phyloP scores from a whole-genome alignment of 2,329 filamentous ascomycete species.

The Talaromyces atroroseus region DNA sequence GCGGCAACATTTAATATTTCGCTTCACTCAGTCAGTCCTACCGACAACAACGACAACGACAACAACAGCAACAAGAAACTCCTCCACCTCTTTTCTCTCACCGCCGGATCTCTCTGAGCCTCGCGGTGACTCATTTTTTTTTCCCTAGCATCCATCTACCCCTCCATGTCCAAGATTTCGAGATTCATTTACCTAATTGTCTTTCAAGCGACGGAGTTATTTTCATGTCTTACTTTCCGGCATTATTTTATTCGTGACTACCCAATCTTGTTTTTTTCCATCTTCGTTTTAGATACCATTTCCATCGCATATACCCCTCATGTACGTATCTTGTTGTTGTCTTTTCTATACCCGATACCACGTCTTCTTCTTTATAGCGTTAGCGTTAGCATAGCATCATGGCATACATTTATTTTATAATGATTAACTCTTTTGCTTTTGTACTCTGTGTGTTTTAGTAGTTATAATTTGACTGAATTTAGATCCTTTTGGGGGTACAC shows the following conservation, averaged over 20 bases:
- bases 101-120: not conserved
- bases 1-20: not conserved
- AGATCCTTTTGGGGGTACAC: too few species aligned
- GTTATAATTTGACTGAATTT: too few species aligned
- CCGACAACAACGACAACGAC: too few species aligned
- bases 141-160: constrained; percentile 16
- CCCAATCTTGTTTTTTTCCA: not conserved
- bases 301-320: not conserved
- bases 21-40: too few species aligned
- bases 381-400: not conserved
- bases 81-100: not conserved
- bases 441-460: too few species aligned
- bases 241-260: not conserved
- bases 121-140: constrained; percentile 6
- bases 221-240: not conserved
- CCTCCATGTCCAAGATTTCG: constrained; percentile 12
- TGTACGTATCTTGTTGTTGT: not conserved
- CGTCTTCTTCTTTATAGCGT: not conserved
- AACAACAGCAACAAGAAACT: too few species aligned
- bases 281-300: not conserved
- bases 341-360: not conserved
- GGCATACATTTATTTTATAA: not conserved
- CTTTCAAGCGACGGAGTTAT: not conserved
- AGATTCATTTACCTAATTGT: not conserved
- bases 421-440: too few species aligned